A percentile compares a stretch with the other conserved stretches of the same genome.
phyloP scores from a whole-genome alignment of 208 protist species.

The Leishmania turanica region DNA sequence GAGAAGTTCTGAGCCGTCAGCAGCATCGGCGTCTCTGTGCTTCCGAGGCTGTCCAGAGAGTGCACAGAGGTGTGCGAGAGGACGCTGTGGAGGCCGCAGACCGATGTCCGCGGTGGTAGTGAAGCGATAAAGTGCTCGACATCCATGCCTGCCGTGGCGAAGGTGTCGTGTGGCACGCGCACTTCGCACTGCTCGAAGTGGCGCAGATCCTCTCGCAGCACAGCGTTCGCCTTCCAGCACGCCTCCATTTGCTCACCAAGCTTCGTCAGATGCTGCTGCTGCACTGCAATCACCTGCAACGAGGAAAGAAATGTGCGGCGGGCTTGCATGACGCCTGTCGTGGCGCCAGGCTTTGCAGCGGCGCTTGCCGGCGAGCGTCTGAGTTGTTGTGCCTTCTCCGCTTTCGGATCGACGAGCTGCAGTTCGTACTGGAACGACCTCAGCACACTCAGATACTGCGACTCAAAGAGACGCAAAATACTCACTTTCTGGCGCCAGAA shows the following conservation, averaged over 20 bases:
- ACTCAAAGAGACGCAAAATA: conserved; percentile 22
- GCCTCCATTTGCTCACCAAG: conserved; percentile 15
- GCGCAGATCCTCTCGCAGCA: conserved; percentile 25
- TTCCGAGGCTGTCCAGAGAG: conserved; percentile 14
- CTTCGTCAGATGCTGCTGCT: conserved; percentile 19
- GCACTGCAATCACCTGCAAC: conserved; percentile 7
- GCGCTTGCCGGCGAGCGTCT: background rate
- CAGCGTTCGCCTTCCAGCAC: conserved; percentile 28
- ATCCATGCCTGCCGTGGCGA: conserved; percentile 25
- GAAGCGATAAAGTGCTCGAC: conserved; percentile 35
- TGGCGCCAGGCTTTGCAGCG: background rate
- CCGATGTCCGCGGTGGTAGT: conserved; percentile 26
- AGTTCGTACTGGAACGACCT: conserved; percentile 6
- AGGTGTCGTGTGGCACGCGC: conserved; percentile 22
- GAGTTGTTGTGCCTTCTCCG: background rate
- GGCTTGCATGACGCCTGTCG: background rate
- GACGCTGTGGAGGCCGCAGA: background rate
- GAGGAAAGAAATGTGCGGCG: conserved; percentile 11
- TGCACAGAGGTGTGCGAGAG: conserved; percentile 8
- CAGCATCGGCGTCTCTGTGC: conserved; percentile 13
- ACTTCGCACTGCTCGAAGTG: conserved; percentile 23
- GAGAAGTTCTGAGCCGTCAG: conserved; percentile 33
- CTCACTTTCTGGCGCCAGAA: conserved; percentile 33
- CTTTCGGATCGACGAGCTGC: conserved; percentile 5
- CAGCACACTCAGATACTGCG: conserved; percentile 17